Evolutionary conservation across 352 stramenopile species (phyloP), one percentile per base, ranked within the genome.

Genomic region (Phytophthora idaei): DNA sequence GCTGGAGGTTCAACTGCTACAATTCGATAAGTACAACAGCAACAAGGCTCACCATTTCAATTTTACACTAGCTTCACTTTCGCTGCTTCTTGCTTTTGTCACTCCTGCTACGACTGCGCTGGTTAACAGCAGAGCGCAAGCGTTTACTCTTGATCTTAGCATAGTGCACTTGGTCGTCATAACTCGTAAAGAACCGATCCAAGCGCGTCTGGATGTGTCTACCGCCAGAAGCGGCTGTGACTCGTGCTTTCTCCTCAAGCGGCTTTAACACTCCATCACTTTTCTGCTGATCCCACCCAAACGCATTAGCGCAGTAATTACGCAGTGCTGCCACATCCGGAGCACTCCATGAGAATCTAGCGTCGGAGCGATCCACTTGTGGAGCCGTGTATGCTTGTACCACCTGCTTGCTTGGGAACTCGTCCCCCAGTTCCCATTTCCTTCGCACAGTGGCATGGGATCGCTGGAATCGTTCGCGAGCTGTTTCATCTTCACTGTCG

Each of bases 111-210:
- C 8, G 42, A 5, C 60, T 59, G 12, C 77, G 64, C 14, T 74
- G 76, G 36, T 80, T 76, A 6, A 98, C 85, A n/a, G 92, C 93
- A 7, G 73, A 85, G 29, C 82, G 83, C 29, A 98, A 75, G 9
- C 94, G 81, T 62, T 97, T 98, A 51, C 90, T 97, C 39, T 83
- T 76, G 51, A 96, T 93, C 60, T 97, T 90, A 2, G 96, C 97
- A 68, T 99, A 98, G 62, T 95, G 97, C 4, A 98, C 90, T 62
- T 97, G 89, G 73, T 99, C 96, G 50, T 99, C 87, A 73, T 99
- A 99, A 21, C 79, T 91, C 64, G 95, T 97, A 65, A 98, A 99
- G 54, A 97, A 98, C 9, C 89, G 88, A 68, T 99, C 97, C 36
- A 99, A 90, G 12, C 96, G 80, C 5, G 87, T 98, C 75, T 99